Evolutionary conservation across 2,329 filamentous ascomycete species (phyloP), one percentile per base, ranked within the genome.

Genomic region (Nemania sp.): DNA sequence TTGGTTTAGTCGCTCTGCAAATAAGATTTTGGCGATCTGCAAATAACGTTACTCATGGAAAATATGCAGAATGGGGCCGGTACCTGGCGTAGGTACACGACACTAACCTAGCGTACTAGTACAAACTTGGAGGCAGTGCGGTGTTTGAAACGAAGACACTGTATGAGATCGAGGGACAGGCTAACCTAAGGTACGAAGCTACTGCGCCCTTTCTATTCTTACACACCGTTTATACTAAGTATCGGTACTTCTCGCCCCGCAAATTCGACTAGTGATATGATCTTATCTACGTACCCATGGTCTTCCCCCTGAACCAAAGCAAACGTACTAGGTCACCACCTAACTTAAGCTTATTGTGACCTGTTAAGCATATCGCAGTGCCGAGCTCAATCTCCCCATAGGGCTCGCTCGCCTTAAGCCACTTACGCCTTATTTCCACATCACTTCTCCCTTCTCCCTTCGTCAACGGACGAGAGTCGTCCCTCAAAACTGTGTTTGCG

Each of bases 261-360:
- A 7, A 43, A 25, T 18, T 12, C 20, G 13, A 34, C 43, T 50
- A 49, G 47, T 32, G 17, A 59, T 34, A 29, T 40, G 2, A 21
- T 17, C 42, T n/a, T 18, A 20, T 32, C 32, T 56, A 55, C 45
- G 45, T 63, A 63, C 60, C 49, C 25, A 4, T 4, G 25, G 25
- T 7, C 25, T 7, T 29, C 25, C 25, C 25, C 25, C 25, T 29
- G 7, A 29, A 29, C 25, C 25, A 29, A 29, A 7, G 25, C 25
- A 29, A 3, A 29, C 25, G 7, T 29, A 29, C n/a, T n/a, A 29
- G 25, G 21, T 42, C 15, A 18, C 39, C 49, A 34, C 35, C 49
- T 57, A 49, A 52, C 59, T 62, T 63, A 63, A 63, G 57, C 53
- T 61, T 63, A 61, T 61, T 50, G 42, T 20, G 47, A 48, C 45